phyloP scores from a whole-genome alignment of 805 yeast species.

The Wickerhamiella alocasiicola region DNA sequence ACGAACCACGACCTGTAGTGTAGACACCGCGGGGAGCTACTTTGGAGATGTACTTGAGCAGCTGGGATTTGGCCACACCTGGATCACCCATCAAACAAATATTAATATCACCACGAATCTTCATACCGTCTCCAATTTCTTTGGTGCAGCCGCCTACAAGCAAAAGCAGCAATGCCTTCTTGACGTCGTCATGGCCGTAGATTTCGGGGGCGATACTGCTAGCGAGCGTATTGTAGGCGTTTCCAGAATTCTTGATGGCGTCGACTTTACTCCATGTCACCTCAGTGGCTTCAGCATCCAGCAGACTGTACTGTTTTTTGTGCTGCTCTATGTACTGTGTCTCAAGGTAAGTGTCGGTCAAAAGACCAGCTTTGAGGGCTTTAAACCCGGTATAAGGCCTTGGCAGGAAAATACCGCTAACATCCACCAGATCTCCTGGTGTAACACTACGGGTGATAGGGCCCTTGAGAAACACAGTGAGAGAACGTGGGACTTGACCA shows the following conservation, averaged over 20 bases:
- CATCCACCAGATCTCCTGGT: slow-evolving; percentile 93
- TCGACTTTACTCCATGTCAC: slow-evolving; percentile 36
- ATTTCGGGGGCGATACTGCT: slow-evolving; percentile 95
- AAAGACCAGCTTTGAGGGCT: slow-evolving; percentile 82
- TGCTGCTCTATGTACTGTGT: slow-evolving; percentile 79
- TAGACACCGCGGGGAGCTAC: slow-evolving; percentile 95
- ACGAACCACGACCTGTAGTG: slow-evolving; percentile 97
- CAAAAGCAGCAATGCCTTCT: slow-evolving; percentile 73
- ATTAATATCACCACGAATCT: slow-evolving; percentile 93
- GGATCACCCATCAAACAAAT: slow-evolving; percentile 98
- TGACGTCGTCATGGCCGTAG: slow-evolving; percentile 85
- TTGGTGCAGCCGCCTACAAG: slow-evolving; percentile 94
- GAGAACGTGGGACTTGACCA: slow-evolving; percentile 88
- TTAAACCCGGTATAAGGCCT: slow-evolving; percentile 91
- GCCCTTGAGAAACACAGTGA: slow-evolving; percentile 83
- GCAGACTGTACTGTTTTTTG: slow-evolving; percentile 69
- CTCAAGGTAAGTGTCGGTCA: slow-evolving; percentile 87
- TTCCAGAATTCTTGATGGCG: slow-evolving; percentile 45
- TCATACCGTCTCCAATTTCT: slow-evolving; percentile 90
- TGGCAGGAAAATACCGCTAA: slow-evolving; percentile 86
- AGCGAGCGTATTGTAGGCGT: slow-evolving; percentile 68
- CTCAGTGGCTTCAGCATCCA: slow-evolving; percentile 41
- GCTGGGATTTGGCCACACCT: slow-evolving; percentile 97
- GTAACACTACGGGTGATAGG: slow-evolving; percentile 71
- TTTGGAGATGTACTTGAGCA: slow-evolving; percentile 77